phyloP scores from a whole-genome alignment of 1,139 yeast species.

The Yamadazyma pseudoaaseri region DNA sequence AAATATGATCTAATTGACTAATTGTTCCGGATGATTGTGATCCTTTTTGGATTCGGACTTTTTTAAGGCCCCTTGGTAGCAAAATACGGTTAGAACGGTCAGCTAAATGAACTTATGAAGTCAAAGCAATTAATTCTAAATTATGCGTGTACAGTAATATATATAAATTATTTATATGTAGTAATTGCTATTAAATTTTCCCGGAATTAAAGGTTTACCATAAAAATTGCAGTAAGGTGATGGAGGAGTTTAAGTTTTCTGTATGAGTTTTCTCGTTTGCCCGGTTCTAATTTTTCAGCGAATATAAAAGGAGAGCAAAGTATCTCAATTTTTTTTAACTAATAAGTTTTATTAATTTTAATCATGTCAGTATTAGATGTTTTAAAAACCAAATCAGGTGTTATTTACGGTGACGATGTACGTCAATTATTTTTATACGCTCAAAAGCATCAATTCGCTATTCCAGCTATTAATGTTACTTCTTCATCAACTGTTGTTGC shows the following conservation, averaged over 20 bases:
- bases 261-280: not conserved
- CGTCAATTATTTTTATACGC: constrained; percentile 90
- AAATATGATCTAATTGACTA: constrained; percentile 3
- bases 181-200: no score
- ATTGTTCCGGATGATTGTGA: constrained; percentile 21
- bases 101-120: no score
- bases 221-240: constrained; percentile 10
- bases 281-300: constrained; percentile 1
- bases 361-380: constrained; percentile 55
- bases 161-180: no score
- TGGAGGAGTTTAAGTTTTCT: constrained; percentile 6
- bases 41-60: constrained; percentile 18
- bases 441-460: constrained; percentile 90
- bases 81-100: no score
- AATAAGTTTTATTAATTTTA: constrained; percentile 1
- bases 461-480: constrained; percentile 98
- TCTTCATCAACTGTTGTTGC: constrained; percentile 97
- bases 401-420: constrained; percentile 98
- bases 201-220: no score
- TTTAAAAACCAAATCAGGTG: constrained; percentile 91
- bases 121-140: no score
- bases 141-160: no score
- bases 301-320: constrained; percentile 11
- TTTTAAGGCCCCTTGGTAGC: constrained; percentile 2
- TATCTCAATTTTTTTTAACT: constrained; percentile 2